A percentile compares a stretch with the other conserved stretches of the same genome.
These are phyloP conservation scores for Lachnellula willkommii DNA, from an alignment of 2,329 filamentous ascomycete genomes.

Conservation along the genomic window DNA sequence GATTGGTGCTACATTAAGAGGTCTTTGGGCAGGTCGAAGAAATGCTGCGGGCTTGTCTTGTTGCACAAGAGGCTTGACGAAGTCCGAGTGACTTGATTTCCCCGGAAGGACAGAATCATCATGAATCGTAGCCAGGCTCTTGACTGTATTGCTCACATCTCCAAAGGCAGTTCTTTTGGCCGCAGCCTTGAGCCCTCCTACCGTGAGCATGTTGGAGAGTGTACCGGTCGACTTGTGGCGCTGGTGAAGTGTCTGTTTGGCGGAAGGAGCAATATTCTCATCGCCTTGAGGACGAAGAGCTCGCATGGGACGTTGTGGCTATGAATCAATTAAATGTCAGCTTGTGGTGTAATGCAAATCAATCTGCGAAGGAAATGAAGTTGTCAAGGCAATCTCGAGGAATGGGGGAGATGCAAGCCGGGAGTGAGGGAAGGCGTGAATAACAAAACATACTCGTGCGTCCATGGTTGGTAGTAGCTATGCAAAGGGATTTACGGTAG, in stretches of 20 bases:
- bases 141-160: conserved; percentile 69
- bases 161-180: conserved; percentile 75
- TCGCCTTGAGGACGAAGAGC: conserved; percentile 56
- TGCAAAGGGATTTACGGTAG: conserved; percentile 18
- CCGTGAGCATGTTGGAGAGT: conserved; percentile 47
- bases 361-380: conserved; percentile 14
- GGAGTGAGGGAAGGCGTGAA: neutral
- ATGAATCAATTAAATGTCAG: conserved; percentile 29
- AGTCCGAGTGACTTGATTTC: conserved; percentile 35
- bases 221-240: conserved; percentile 74
- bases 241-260: conserved; percentile 63
- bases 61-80: conserved; percentile 25
- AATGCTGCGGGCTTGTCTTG: conserved; percentile 40
- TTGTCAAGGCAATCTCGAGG: conserved; percentile 18
- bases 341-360: conserved; percentile 7
- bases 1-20: conserved; percentile 32
- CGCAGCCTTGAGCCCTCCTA: conserved; percentile 54
- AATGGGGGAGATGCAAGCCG: conserved; percentile 10
- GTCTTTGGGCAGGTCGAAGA: conserved; percentile 59
- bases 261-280: conserved; percentile 59
- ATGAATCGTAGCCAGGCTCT: conserved; percentile 37
- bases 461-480: conserved; percentile 34
- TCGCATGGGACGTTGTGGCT: conserved; percentile 66
- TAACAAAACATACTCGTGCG: conserved; percentile 35
- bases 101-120: conserved; percentile 51